Evolutionary conservation across 495 filamentous ascomycete species (phyloP).

Genomic region (Chaetomium tenue): DNA sequence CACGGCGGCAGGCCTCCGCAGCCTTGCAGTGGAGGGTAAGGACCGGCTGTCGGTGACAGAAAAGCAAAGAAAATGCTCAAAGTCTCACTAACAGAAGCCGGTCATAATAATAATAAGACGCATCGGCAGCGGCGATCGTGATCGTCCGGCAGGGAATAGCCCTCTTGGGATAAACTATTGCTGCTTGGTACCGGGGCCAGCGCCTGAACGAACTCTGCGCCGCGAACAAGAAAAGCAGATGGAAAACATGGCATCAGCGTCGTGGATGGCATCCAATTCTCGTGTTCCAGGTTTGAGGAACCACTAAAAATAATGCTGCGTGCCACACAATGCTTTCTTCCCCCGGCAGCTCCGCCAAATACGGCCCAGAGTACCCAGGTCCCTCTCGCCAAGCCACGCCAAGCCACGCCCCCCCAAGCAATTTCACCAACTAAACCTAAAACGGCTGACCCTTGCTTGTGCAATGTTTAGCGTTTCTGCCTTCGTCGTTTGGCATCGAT

Average conservation of each 20-base stretch:
- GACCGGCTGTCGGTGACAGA: background rate
- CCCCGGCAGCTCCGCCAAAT: slow-evolving; percentile 13
- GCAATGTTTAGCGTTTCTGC: too few relatives aligned
- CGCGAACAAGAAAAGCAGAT: background rate
- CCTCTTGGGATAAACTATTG: too few relatives aligned
- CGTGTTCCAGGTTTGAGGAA: slow-evolving; percentile 11
- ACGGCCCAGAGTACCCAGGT: too few relatives aligned
- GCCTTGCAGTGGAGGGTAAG: background rate
- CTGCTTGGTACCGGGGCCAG: background rate
- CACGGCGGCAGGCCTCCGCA: background rate
- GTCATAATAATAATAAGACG: background rate
- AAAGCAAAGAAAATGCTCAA: background rate
- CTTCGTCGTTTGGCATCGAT: too few relatives aligned
- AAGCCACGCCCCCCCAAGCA: too few relatives aligned
- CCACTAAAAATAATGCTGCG: slow-evolving; percentile 16
- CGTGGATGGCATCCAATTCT: background rate
- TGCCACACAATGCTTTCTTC: slow-evolving; percentile 5
- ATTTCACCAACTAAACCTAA: too few relatives aligned
- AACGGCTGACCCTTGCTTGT: too few relatives aligned
- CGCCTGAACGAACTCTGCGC: background rate
- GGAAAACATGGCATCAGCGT: background rate
- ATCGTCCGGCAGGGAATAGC: background rate
- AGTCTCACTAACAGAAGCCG: background rate
- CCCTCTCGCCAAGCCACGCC: too few relatives aligned
- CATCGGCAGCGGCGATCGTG: background rate